Conservation (phyloP, 2,329 filamentous ascomycete species). For the Pezicula carpinea region DNA sequence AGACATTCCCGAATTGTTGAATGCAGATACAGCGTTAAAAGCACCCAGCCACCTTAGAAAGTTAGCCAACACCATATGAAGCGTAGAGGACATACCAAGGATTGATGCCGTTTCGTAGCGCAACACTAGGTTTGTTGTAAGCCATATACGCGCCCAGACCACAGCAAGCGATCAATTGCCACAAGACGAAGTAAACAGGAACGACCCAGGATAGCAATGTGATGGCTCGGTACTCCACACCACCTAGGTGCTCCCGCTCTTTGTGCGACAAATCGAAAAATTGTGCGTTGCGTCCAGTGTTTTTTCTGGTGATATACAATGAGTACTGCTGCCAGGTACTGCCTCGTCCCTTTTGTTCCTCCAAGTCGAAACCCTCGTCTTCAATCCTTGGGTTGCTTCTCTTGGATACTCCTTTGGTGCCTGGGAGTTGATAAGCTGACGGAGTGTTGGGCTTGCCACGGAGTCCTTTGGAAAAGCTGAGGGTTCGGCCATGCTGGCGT, state of each 20-base stretch:
- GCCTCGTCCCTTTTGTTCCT: background rate
- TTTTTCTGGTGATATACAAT: conserved; percentile 18
- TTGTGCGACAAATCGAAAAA: conserved; percentile 48
- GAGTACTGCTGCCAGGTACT: conserved; percentile 11
- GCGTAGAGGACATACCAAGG: conserved; percentile 41
- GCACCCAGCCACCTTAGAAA: conserved; percentile 53
- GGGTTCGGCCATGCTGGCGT: no score
- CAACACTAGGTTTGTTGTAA: conserved; percentile 42
- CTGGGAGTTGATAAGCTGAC: background rate
- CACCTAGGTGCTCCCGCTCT: conserved; percentile 54
- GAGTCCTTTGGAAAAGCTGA: conserved; percentile 1
- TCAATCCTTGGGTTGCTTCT: background rate
- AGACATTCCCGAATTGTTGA: conserved; percentile 69
- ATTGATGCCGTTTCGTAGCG: conserved; percentile 52
- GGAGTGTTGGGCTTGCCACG: conserved; percentile 5
- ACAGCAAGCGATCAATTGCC: conserved; percentile 55
- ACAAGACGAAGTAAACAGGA: conserved; percentile 54
- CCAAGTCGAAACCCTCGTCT: background rate
- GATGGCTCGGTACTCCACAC: conserved; percentile 60
- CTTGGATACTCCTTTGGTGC: background rate
- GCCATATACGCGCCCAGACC: conserved; percentile 58
- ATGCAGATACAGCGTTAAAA: conserved; percentile 64
- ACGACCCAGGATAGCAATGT: conserved; percentile 54
- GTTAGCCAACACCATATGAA: background rate
- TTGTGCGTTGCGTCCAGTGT: conserved; percentile 46